These are phyloP conservation scores for Ogataea salicorniae DNA, from an alignment of 805 yeast species.

Conservation along the genomic window DNA sequence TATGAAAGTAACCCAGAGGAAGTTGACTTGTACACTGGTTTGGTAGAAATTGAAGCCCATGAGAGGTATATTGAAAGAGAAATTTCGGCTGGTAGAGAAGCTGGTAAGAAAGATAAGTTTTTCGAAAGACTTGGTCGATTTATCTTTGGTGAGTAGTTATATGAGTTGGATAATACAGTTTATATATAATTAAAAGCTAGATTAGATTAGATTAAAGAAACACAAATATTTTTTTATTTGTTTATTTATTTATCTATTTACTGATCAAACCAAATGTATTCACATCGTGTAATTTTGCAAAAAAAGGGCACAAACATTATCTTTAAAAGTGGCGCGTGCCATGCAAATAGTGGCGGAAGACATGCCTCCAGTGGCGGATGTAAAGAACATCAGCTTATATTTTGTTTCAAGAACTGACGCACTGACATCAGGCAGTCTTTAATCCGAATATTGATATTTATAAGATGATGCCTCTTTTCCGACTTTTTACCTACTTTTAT, in stretches of 20 bases:
- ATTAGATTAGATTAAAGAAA: too few relatives aligned
- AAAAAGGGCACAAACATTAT: too few relatives aligned
- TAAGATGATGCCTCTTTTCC: not conserved
- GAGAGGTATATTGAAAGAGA: constrained; percentile 17
- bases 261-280: too few relatives aligned
- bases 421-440: not conserved
- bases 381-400: not conserved
- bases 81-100: constrained; percentile 3
- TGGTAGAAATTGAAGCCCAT: constrained; percentile 36
- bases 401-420: too few relatives aligned
- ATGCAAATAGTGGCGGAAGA: too few relatives aligned
- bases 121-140: constrained; percentile 3
- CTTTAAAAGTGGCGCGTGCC: too few relatives aligned
- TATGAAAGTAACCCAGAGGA: constrained; percentile 29
- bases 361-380: not conserved
- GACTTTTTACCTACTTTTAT: not conserved
- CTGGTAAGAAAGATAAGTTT: constrained; percentile 1
- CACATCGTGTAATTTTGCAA: too few relatives aligned
- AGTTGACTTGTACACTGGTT: constrained; percentile 35
- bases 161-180: too few relatives aligned
- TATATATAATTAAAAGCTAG: too few relatives aligned
- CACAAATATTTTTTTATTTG: too few relatives aligned
- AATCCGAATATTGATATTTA: not conserved
- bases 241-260: too few relatives aligned
- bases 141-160: constrained; percentile 8